Evolutionary conservation across 495 filamentous ascomycete species (phyloP).

Genomic region (Penicillium egyptiacum): DNA sequence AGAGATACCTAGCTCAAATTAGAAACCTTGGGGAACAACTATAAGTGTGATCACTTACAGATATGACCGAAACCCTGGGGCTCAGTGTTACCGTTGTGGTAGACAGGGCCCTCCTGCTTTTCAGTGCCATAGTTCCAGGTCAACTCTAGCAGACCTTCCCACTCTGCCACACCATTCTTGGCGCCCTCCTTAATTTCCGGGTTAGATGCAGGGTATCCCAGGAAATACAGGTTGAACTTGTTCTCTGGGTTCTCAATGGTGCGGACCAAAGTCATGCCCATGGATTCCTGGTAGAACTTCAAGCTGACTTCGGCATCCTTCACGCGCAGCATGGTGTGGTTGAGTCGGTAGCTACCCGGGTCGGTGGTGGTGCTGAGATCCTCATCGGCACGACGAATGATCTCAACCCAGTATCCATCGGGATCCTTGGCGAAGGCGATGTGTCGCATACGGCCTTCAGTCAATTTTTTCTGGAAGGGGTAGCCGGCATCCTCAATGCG

Average conservation of each 20-base stretch:
- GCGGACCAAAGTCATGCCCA: slow-evolving; percentile 82
- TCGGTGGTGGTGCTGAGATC: slow-evolving; percentile 53
- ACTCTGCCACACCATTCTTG: slow-evolving; percentile 58
- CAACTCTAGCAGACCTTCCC: slow-evolving; percentile 84
- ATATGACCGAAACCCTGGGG: slow-evolving; percentile 95
- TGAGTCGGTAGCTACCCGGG: slow-evolving; percentile 54
- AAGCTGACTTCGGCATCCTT: slow-evolving; percentile 83
- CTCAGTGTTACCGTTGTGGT: slow-evolving; percentile 88
- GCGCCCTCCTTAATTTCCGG: slow-evolving; percentile 50
- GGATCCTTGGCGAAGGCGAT: slow-evolving; percentile 94
- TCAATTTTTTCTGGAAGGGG: slow-evolving; percentile 88
- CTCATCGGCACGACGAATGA: slow-evolving; percentile 58
- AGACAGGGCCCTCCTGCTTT: slow-evolving; percentile 77
- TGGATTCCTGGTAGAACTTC: slow-evolving; percentile 84
- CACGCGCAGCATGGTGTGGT: slow-evolving; percentile 86
- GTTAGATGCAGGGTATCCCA: slow-evolving; percentile 65
- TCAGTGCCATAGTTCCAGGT: slow-evolving; percentile 99
- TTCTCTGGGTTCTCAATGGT: slow-evolving; percentile 67
- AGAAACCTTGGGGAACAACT: slow-evolving; percentile 64
- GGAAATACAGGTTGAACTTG: slow-evolving; percentile 88
- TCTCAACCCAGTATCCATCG: slow-evolving; percentile 89
- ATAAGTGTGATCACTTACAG: slow-evolving; percentile 68
- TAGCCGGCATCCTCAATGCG: slow-evolving; percentile 87
- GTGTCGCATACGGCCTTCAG: slow-evolving; percentile 81
- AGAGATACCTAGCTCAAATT: slow-evolving; percentile 57